phyloP scores from a whole-genome alignment of 306 rosid species.

The Trichosanthes cucumerina region DNA sequence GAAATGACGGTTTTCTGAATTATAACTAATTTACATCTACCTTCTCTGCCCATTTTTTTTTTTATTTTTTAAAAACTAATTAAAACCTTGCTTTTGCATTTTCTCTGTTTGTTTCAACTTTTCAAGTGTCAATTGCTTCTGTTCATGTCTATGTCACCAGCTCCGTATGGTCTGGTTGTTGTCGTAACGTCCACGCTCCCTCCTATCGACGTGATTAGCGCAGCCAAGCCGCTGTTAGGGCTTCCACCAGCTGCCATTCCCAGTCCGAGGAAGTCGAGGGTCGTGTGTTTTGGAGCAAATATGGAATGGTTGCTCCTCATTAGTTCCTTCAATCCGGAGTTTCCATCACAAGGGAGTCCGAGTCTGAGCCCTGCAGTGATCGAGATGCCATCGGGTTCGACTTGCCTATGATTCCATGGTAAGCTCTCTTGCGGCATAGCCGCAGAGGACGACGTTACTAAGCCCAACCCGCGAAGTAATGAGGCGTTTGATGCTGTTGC shows the following conservation, averaged over 20 bases:
- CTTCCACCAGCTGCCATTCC: constrained; percentile 83
- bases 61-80: no score
- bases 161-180: constrained; percentile 48
- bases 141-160: constrained; percentile 61
- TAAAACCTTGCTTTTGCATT: neutral
- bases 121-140: constrained; percentile 15
- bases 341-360: constrained; percentile 55
- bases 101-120: no score
- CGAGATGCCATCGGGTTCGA: constrained; percentile 36
- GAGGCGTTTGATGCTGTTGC: constrained; percentile 64
- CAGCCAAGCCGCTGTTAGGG: constrained; percentile 48
- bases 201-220: constrained; percentile 65
- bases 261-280: constrained; percentile 83
- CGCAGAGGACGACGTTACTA: constrained; percentile 47
- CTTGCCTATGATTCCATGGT: constrained; percentile 60
- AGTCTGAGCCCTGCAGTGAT: constrained; percentile 60
- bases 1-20: neutral
- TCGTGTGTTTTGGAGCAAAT: constrained; percentile 83
- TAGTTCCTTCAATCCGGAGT: constrained; percentile 66
- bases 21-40: neutral
- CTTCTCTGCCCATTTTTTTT: no score
- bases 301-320: constrained; percentile 66
- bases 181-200: constrained; percentile 53
- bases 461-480: constrained; percentile 67
- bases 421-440: constrained; percentile 39